phyloP scores from a whole-genome alignment of 176 grass and related monocot species.

The Lolium multiflorum region DNA sequence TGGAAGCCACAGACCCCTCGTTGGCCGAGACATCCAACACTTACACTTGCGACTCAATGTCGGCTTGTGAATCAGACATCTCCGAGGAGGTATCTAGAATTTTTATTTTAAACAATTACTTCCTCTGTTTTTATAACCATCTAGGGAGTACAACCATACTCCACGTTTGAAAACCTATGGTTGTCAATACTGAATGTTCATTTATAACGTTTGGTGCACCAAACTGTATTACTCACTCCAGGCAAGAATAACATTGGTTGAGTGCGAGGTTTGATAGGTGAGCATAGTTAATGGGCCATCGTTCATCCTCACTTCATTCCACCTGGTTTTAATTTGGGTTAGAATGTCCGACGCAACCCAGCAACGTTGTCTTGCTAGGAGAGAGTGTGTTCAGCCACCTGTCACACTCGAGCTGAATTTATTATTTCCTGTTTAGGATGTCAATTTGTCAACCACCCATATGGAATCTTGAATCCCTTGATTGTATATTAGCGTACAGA shows the following conservation, averaged over 20 bases:
- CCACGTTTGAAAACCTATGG: neutral
- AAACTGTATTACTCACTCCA: too few relatives aligned
- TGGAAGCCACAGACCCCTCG: too few relatives aligned
- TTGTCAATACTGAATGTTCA: constrained; percentile 17
- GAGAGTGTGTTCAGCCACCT: neutral
- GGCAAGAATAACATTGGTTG: neutral
- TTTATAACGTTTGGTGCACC: constrained; percentile 20
- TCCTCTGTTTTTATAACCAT: too few relatives aligned
- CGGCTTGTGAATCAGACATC: too few relatives aligned
- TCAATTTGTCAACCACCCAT: neutral
- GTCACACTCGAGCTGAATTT: neutral
- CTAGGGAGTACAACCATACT: too few relatives aligned
- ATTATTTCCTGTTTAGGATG: neutral
- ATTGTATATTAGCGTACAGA: neutral
- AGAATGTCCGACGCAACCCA: constrained; percentile 12
- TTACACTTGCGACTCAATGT: too few relatives aligned
- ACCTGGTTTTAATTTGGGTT: constrained; percentile 5
- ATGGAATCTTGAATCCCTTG: neutral
- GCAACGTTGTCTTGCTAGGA: constrained; percentile 1
- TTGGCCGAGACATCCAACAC: too few relatives aligned
- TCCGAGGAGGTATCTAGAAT: too few relatives aligned
- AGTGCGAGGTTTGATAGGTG: constrained; percentile 15
- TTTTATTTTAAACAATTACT: too few relatives aligned
- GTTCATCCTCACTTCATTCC: neutral
- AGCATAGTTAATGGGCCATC: neutral